phyloP scores from a whole-genome alignment of 768 basidiomycete genomes.

The Pleurotus cornucopiae region DNA sequence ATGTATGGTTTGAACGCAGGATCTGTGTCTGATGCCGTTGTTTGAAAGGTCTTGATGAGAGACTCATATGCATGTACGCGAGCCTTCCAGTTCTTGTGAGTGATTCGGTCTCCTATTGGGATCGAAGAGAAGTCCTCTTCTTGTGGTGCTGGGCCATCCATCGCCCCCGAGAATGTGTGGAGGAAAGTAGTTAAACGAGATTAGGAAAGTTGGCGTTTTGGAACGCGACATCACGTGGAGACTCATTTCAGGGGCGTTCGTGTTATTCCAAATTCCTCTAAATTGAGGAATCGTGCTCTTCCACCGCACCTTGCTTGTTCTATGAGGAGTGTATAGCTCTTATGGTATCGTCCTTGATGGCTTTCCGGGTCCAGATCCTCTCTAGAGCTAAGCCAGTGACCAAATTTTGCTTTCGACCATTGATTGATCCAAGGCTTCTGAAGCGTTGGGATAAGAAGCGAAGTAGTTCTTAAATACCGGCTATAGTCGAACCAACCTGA shows the following conservation, averaged over 20 bases:
- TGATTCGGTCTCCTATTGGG: constrained; percentile 73
- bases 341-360: too few species aligned
- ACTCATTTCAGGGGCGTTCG: background rate
- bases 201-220: too few species aligned
- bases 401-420: too few species aligned
- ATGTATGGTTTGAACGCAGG: constrained; percentile 90
- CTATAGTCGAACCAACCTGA: constrained; percentile 54
- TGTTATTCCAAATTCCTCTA: too few species aligned
- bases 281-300: too few species aligned
- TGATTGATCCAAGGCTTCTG: too few species aligned
- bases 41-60: constrained; percentile 82
- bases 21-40: constrained; percentile 89
- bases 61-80: constrained; percentile 89
- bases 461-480: constrained; percentile 21
- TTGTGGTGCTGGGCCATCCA: constrained; percentile 89
- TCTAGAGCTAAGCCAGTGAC: too few species aligned
- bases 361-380: too few species aligned
- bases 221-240: constrained; percentile 12
- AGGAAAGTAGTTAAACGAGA: background rate
- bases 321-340: too few species aligned
- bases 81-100: constrained; percentile 99
- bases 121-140: constrained; percentile 91
- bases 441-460: background rate
- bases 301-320: too few species aligned
- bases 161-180: constrained; percentile 23